Percentiles rank a stretch among this genome's conserved stretches.
Evolutionary conservation across 192 early-diverging fungal species (phyloP).

Genomic region (Backusella tarrabulga): DNA sequence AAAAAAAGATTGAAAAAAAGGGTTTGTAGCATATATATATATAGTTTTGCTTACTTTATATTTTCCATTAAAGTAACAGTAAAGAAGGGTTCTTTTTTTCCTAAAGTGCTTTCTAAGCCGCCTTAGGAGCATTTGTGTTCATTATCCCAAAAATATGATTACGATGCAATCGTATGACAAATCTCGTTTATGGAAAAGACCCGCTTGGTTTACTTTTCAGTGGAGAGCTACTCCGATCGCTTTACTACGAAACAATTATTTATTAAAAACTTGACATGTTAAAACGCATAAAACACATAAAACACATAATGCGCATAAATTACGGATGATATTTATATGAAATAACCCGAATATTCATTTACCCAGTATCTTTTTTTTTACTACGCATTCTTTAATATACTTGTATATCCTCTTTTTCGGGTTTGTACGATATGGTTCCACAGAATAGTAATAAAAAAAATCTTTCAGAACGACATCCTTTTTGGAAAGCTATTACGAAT

Average conservation of each 20-base stretch:
- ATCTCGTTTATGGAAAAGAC: background rate
- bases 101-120: background rate
- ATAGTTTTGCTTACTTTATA: background rate
- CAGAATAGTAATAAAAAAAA: background rate
- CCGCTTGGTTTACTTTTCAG: background rate
- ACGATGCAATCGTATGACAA: background rate
- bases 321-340: background rate
- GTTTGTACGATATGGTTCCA: background rate
- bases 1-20: background rate
- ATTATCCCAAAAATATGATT: background rate
- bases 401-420: background rate
- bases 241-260: background rate
- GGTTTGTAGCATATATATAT: background rate
- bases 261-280: background rate
- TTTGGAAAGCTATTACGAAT: background rate
- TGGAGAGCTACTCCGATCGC: background rate
- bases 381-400: background rate
- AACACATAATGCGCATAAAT: background rate
- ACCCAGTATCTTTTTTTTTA: background rate
- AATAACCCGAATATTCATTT: background rate
- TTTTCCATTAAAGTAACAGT: background rate
- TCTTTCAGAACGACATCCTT: background rate
- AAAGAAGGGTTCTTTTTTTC: background rate
- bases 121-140: background rate
- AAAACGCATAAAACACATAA: background rate